A percentile compares a stretch with the other conserved stretches of the same genome.
Conservation (phyloP, 164 flowering plant species). For the Kingdonia uniflora region DNA sequence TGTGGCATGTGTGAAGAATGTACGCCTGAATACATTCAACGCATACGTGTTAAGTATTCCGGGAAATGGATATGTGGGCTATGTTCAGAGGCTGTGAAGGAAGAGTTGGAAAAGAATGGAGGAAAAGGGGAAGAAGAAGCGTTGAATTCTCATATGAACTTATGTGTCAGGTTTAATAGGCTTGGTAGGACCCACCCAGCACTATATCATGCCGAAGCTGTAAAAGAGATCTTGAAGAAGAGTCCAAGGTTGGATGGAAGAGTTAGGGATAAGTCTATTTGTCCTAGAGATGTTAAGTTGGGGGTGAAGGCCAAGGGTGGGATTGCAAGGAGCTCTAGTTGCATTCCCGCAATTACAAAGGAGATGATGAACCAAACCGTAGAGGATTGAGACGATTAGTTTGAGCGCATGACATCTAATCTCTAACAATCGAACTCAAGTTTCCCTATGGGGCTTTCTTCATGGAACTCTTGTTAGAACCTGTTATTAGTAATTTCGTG, state of each 20-base stretch:
- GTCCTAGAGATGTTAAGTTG: slow-evolving; percentile 31
- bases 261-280: slow-evolving; percentile 38
- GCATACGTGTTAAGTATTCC: slow-evolving; percentile 33
- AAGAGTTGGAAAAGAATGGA: slow-evolving; percentile 57
- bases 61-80: slow-evolving; percentile 70
- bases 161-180: slow-evolving; percentile 54
- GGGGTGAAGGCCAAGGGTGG: slow-evolving; percentile 20
- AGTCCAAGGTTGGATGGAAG: slow-evolving; percentile 23
- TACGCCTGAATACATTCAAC: slow-evolving; percentile 50
- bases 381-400: slow-evolving; percentile 4
- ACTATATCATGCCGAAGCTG: slow-evolving; percentile 53
- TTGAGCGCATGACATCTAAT: too few species aligned
- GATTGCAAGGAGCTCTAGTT: slow-evolving; percentile 70
- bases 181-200: slow-evolving; percentile 55
- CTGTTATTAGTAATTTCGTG: too few species aligned
- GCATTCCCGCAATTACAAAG: slow-evolving; percentile 67
- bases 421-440: too few species aligned
- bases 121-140: slow-evolving; percentile 50
- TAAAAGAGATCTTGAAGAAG: slow-evolving; percentile 61
- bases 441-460: too few species aligned
- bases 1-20: slow-evolving; percentile 77
- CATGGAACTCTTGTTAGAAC: too few species aligned
- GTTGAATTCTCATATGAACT: slow-evolving; percentile 46
- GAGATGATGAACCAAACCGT: slow-evolving; percentile 27
- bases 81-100: slow-evolving; percentile 66